Base-by-base conservation (phyloP, 495 filamentous ascomycete species). In the Glarea lozoyensis region DNA sequence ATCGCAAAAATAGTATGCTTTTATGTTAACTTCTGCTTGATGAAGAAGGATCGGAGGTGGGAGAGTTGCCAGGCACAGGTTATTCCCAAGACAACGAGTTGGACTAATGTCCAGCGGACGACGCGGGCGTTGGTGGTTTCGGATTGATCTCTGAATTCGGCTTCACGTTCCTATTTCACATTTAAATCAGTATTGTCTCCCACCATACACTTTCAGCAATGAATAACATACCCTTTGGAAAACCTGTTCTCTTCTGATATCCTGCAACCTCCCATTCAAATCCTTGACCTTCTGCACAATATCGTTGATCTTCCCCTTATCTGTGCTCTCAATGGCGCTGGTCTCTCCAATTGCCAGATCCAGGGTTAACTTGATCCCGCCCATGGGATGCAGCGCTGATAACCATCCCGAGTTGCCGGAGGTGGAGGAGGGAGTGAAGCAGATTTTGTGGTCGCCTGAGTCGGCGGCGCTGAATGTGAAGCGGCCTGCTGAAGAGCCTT, bases 11-110 rank as follows among this genome's bases (percentile, higher is more conserved):
- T 25, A 17, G 17, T n/a, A 29, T 27, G 17, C 7, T 11, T 18
- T 52, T 66, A 92, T 35, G 92, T 97, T 57, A 98, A 74, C 71
- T 98, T 98, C 69, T 98, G 92, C 76, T 98, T 98, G 71, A 98
- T 98, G 69, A 98, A 98, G 73, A 98, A 98, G 17, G 86, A 83
- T 42, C 92, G 72, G 41, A 98, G 75, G 63, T 97, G 89, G 10
- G 87, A 93, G 23, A 98, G 72, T 64, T 98, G 92, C 92, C 92
- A 98, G 42, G 92, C 87, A 63, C 92, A 98, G 20, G 92, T 93
- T 36, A 83, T 73, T 20, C 84, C 88, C 29, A 98, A 68, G n/a
- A 98, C 78, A 43, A 78, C 73, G 36, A 45, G 65, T 63, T 98
- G 92, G 45, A 97, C 80, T 42, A 94, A 61, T 33, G 89, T 87